phyloP scores from a whole-genome alignment of 1,139 yeast genomes.

The Taphrina deformans region DNA sequence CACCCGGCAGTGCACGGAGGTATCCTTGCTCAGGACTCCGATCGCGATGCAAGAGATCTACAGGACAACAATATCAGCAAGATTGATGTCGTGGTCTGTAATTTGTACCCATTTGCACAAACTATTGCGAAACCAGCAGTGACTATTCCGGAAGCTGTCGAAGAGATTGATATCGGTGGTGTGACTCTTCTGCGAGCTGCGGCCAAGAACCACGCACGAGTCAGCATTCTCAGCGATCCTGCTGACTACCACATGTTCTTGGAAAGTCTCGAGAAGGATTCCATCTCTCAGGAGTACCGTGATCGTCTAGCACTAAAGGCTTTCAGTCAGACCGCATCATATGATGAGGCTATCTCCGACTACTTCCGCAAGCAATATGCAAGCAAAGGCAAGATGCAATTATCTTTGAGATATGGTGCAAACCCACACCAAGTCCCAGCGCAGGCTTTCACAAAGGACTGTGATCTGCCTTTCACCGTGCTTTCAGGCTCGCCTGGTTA shows the following conservation, averaged over 20 bases:
- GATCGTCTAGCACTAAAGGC: conserved; percentile 90
- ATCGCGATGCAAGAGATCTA: conserved; percentile 84
- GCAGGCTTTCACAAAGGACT: conserved; percentile 85
- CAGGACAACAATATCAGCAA: conserved; percentile 85
- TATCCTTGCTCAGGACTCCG: conserved; percentile 89
- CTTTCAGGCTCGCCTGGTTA: conserved; percentile 95
- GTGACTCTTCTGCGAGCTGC: conserved; percentile 97
- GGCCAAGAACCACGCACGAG: conserved; percentile 96
- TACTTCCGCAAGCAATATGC: conserved; percentile 96
- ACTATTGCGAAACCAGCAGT: conserved; percentile 94
- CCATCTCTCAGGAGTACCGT: conserved; percentile 69
- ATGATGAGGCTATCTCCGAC: conserved; percentile 92
- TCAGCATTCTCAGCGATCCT: conserved; percentile 92
- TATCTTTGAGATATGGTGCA: conserved; percentile 96
- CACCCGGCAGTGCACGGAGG: conserved; percentile 94
- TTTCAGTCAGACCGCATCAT: conserved; percentile 96
- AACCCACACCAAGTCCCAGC: conserved; percentile 99
- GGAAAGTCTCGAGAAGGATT: conserved; percentile 72
- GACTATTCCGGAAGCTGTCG: conserved; percentile 95
- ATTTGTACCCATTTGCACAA: conserved; percentile 96
- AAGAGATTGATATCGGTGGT: conserved; percentile 98
- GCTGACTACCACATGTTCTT: conserved; percentile 83
- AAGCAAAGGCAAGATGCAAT: conserved; percentile 73
- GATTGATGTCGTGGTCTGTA: conserved; percentile 95
- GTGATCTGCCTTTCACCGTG: conserved; percentile 90